Percentiles rank a stretch among this genome's conserved stretches.
Conservation (phyloP, 768 basidiomycete genomes). For the Tulasnella sp. region DNA sequence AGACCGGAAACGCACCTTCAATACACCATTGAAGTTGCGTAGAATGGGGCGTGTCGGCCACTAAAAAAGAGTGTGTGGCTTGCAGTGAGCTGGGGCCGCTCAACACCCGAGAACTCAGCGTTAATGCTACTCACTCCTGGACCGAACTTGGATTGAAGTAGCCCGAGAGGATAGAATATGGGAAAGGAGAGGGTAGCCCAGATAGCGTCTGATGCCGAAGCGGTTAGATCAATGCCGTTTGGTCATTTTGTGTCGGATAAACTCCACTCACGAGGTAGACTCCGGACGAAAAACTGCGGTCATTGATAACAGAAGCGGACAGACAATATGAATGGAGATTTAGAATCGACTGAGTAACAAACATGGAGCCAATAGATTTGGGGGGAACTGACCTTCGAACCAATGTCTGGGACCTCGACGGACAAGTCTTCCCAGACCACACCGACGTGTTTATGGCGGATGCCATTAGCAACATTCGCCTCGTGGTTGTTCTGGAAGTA, state of each 20-base stretch:
- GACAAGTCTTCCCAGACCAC: slow-evolving; percentile 65
- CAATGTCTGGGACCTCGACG: slow-evolving; percentile 52
- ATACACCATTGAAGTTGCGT: slow-evolving; percentile 41
- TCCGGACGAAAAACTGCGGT: slow-evolving; percentile 47
- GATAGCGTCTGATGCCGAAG: slow-evolving; percentile 39
- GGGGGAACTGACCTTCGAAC: slow-evolving; percentile 44
- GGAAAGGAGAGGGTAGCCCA: slow-evolving; percentile 48
- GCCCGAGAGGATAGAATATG: slow-evolving; percentile 41
- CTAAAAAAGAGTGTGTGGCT: slow-evolving; percentile 32
- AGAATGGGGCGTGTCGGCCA: slow-evolving; percentile 46
- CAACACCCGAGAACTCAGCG: not conserved
- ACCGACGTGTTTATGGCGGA: slow-evolving; percentile 67
- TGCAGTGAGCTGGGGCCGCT: not conserved
- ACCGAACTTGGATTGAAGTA: slow-evolving; percentile 28
- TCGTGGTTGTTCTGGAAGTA: slow-evolving; percentile 62
- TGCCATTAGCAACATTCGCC: slow-evolving; percentile 54
- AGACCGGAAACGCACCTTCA: not conserved
- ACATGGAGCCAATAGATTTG: not conserved
- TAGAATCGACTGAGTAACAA: not conserved
- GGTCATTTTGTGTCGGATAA: not conserved
- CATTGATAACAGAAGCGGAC: not conserved
- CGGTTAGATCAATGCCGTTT: not conserved
- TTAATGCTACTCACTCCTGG: not conserved
- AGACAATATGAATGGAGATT: not conserved
- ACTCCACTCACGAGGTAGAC: slow-evolving; percentile 46